These are phyloP conservation scores for Tolypocladium tundrense DNA, from an alignment of 2,329 filamentous ascomycete genomes.

Conservation along the genomic window DNA sequence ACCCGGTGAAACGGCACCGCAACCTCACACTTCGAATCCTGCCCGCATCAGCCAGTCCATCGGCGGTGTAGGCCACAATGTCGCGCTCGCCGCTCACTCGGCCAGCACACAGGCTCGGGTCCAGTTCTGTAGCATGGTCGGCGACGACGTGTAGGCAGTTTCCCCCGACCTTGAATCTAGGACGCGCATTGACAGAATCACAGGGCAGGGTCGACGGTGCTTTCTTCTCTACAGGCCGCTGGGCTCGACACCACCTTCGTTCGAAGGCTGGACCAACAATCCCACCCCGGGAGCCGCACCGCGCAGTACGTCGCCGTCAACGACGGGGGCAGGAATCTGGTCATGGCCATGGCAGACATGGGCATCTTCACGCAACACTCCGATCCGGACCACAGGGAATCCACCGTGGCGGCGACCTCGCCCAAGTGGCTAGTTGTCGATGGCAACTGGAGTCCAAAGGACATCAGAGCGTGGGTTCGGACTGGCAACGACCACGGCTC, in stretches of 20 bases:
- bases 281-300: slow-evolving; percentile 51
- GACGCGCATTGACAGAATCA: background rate
- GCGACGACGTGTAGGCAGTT: slow-evolving; percentile 57
- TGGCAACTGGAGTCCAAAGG: slow-evolving; percentile 66
- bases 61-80: slow-evolving; percentile 87
- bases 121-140: slow-evolving; percentile 69
- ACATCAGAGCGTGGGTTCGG: slow-evolving; percentile 59
- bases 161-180: background rate
- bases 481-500: slow-evolving; percentile 45
- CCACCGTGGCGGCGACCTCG: slow-evolving; percentile 41
- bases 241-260: slow-evolving; percentile 59
- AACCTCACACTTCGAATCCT: slow-evolving; percentile 75
- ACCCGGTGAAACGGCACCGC: slow-evolving; percentile 26
- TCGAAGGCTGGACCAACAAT: slow-evolving; percentile 38
- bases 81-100: slow-evolving; percentile 72
- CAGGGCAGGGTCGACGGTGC: slow-evolving; percentile 62
- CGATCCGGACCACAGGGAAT: slow-evolving; percentile 48
- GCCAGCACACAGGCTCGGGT: slow-evolving; percentile 51
- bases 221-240: slow-evolving; percentile 52
- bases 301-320: slow-evolving; percentile 91
- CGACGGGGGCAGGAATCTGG: slow-evolving; percentile 68
- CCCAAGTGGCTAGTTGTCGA: slow-evolving; percentile 79
- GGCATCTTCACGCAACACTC: slow-evolving; percentile 57
- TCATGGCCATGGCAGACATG: slow-evolving; percentile 97
- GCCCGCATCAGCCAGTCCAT: slow-evolving; percentile 71